phyloP scores from a whole-genome alignment of 768 basidiomycete species.

The Panellus pusillus region DNA sequence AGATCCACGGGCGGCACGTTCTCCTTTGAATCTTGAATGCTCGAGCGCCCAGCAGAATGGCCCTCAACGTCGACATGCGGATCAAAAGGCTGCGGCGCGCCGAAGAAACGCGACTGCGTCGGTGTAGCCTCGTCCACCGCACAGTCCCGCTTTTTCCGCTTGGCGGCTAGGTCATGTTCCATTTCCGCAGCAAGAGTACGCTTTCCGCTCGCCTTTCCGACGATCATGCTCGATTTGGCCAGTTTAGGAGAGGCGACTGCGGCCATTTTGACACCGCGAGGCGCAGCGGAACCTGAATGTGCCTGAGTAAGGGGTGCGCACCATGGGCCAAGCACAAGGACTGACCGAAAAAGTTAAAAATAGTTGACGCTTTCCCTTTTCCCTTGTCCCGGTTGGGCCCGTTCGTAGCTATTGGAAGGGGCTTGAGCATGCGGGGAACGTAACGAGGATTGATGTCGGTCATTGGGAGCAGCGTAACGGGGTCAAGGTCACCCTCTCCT shows the following conservation, averaged over 20 bases:
- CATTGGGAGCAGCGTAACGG: conserved; percentile 67
- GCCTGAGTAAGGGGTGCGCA: conserved; percentile 3
- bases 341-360: conserved; percentile 69
- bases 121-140: too few relatives aligned
- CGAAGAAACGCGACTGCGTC: conserved; percentile 30
- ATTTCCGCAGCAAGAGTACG: conserved; percentile 69
- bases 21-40: conserved; percentile 17
- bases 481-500: conserved; percentile 70
- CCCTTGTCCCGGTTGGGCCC: conserved; percentile 40
- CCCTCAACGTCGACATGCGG: conserved; percentile 3
- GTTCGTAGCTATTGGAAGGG: conserved; percentile 28
- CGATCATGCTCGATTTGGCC: conserved; percentile 25
- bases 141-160: conserved; percentile 45
- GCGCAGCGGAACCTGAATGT: conserved; percentile 34
- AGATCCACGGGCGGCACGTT: conserved; percentile 14
- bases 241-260: conserved; percentile 18
- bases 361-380: conserved; percentile 42
- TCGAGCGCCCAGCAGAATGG: conserved; percentile 15
- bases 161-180: conserved; percentile 59
- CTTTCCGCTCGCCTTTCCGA: conserved; percentile 72
- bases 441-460: conserved; percentile 75
- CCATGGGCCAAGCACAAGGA: conserved; percentile 5
- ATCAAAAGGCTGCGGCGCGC: conserved; percentile 15
- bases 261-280: conserved; percentile 38
- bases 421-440: conserved; percentile 51